phyloP scores from a whole-genome alignment of 192 early-diverging fungal genomes.

The Gaertneriomyces semiglobifer region DNA sequence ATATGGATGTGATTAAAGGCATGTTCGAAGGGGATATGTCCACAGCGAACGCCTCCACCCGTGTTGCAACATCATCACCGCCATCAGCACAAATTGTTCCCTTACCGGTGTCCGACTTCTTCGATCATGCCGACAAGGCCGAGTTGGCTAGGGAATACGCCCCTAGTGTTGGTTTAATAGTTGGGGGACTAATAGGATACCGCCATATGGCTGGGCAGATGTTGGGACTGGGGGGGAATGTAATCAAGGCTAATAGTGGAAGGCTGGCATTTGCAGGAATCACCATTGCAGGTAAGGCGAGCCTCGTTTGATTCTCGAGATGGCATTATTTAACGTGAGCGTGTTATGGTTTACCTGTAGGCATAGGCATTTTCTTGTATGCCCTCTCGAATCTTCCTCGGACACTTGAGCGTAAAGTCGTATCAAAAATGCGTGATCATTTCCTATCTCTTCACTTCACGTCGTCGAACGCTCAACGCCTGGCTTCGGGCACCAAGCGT shows the following conservation, averaged over 20 bases:
- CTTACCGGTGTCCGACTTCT: slow-evolving; percentile 50
- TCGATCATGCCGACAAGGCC: slow-evolving; percentile 47
- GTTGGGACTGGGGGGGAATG: slow-evolving; percentile 14
- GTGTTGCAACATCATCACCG: no score
- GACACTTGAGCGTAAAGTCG: slow-evolving; percentile 41
- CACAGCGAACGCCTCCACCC: slow-evolving; percentile 12
- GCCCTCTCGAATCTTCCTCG: slow-evolving; percentile 50
- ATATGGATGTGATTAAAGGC: slow-evolving; percentile 29
- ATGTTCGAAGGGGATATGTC: slow-evolving; percentile 36
- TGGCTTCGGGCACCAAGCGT: slow-evolving; percentile 35
- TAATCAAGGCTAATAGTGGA: not conserved
- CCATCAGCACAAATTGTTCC: slow-evolving; percentile 27
- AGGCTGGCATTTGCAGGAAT: slow-evolving; percentile 48
- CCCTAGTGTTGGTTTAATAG: slow-evolving; percentile 43
- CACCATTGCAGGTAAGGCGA: slow-evolving; percentile 46
- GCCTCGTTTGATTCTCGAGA: not conserved
- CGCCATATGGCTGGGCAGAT: slow-evolving; percentile 31
- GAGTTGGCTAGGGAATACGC: slow-evolving; percentile 53
- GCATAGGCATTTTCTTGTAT: slow-evolving; percentile 52
- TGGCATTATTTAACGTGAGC: not conserved
- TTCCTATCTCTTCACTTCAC: slow-evolving; percentile 39
- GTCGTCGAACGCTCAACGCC: slow-evolving; percentile 33
- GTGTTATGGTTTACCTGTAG: slow-evolving; percentile 25
- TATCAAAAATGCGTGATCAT: slow-evolving; percentile 42
- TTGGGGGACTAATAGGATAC: slow-evolving; percentile 47